Conservation (phyloP, 1,284 basidiomycete genomes). For the Ceratobasidium sp. region DNA sequence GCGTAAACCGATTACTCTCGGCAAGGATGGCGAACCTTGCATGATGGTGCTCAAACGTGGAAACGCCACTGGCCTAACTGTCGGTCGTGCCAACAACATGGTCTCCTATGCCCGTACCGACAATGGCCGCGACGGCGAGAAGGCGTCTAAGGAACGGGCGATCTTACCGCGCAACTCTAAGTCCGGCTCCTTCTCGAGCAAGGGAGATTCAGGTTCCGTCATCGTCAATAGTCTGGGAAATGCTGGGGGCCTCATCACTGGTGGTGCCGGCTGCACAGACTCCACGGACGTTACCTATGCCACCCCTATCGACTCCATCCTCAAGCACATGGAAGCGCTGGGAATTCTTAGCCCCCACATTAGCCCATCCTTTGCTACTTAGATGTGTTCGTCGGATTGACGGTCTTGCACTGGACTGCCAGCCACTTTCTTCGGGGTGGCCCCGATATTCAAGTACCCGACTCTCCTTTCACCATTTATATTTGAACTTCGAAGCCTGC, state of each 20-base stretch:
- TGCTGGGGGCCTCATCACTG: conserved; percentile 43
- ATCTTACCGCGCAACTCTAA: conserved; percentile 27
- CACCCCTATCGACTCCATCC: conserved; percentile 44
- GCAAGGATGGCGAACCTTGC: conserved; percentile 27
- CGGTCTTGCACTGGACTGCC: no score
- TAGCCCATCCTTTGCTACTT: not conserved
- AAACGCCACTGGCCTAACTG: conserved; percentile 44
- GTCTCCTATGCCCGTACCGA: conserved; percentile 40
- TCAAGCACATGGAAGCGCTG: conserved; percentile 33
- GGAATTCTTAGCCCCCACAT: conserved; percentile 15
- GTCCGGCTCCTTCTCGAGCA: conserved; percentile 43
- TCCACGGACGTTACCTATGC: conserved; percentile 37
- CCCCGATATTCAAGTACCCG: no score
- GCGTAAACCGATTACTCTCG: conserved; percentile 42
- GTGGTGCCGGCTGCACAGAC: conserved; percentile 34
- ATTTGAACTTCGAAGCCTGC: no score
- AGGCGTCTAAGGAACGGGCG: conserved; percentile 40
- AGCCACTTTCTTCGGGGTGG: no score
- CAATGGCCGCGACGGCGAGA: not conserved
- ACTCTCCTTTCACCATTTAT: no score
- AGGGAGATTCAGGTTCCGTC: conserved; percentile 47
- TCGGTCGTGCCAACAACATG: conserved; percentile 44
- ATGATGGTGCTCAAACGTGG: conserved; percentile 46
- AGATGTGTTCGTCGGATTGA: not conserved
- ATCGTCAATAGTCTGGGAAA: conserved; percentile 43